Evolutionary conservation across 768 basidiomycete species (phyloP), one percentile per base, ranked within the genome.

Genomic region (Rhodosporidiobolus sp.): DNA sequence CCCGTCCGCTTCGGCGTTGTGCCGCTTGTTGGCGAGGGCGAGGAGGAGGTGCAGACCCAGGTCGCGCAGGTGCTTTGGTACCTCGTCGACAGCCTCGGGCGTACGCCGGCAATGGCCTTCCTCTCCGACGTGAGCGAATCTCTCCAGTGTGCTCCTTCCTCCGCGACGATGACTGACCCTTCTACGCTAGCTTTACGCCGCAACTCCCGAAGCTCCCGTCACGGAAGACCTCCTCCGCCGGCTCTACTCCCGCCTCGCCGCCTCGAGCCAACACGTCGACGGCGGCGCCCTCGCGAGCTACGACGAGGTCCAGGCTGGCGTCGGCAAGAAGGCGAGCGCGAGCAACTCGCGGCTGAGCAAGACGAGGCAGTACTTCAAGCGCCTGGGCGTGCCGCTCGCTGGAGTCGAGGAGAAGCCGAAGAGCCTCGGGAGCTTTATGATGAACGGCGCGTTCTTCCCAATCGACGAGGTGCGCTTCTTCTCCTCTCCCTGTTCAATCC

Each of bases 1-100:
- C 91, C 94, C 0, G 85, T 93, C 74, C 84, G 91, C 26, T 93
- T 94, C 80, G 95, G 95, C 20, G 79, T 97, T 58, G 91, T 94
- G 3, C 94, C 92, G 3, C 81, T 87, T 46, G 80, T 87, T 5
- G 86, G 88, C 67, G 83, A 84, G 16, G 82, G 87, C 30, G 82
- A 83, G 82, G 69, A 32, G 1, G 32, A 58, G 50, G 60, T 77
- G 88, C 89, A 87, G 65, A 80, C 82, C 32, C 86, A 86, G 72
- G 89, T 94, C 86, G 90, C 92, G 0, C 84, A 85, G 67, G 77
- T 94, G 0, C 84, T 91, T 65, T 89, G 87, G 72, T 87, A 90
- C 77, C 79, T 91, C 11, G 82, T 89, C 49, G 83, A 86, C 17
- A 85, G 81, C 28, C 86, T 86, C 72, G 93, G 92, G 0, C 81